These are phyloP conservation scores for Cryptosporidium bovis DNA, from an alignment of 169 alveolate species.

Conservation along the genomic window DNA sequence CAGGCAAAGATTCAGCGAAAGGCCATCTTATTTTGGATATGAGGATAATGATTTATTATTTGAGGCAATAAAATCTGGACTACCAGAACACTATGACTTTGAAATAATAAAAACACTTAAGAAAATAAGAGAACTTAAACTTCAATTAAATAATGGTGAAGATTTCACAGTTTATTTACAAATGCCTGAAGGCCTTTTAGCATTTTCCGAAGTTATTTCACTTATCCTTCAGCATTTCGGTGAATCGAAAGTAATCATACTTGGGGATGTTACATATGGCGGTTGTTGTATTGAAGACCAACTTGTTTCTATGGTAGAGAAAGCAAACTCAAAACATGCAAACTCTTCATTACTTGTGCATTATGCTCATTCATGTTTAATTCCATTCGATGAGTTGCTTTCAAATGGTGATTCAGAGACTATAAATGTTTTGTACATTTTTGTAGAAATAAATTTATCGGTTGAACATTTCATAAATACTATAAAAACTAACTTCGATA, in stretches of 20 bases:
- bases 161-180: conserved; percentile 91
- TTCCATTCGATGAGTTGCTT: conserved; percentile 90
- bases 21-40: no score
- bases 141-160: conserved; percentile 29
- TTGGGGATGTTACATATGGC: conserved; percentile 99
- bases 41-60: conserved; percentile 75
- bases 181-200: conserved; percentile 96
- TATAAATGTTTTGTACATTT: conserved; percentile 90
- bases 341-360: conserved; percentile 96
- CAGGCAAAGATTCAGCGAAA: no score
- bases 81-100: conserved; percentile 95
- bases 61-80: conserved; percentile 83
- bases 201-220: conserved; percentile 88
- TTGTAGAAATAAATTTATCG: conserved; percentile 94
- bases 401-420: conserved; percentile 75
- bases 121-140: conserved; percentile 84
- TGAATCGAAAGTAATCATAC: conserved; percentile 72
- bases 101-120: conserved; percentile 93
- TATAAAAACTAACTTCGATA: conserved; percentile 80
- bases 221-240: conserved; percentile 91
- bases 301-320: conserved; percentile 6
- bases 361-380: conserved; percentile 98
- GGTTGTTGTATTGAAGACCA: conserved; percentile 99
- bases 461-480: conserved; percentile 89
- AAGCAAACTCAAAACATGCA: conserved; percentile 74